Evolutionary conservation across 495 filamentous ascomycete species (phyloP).

Genomic region (Penicillium cinerascens): DNA sequence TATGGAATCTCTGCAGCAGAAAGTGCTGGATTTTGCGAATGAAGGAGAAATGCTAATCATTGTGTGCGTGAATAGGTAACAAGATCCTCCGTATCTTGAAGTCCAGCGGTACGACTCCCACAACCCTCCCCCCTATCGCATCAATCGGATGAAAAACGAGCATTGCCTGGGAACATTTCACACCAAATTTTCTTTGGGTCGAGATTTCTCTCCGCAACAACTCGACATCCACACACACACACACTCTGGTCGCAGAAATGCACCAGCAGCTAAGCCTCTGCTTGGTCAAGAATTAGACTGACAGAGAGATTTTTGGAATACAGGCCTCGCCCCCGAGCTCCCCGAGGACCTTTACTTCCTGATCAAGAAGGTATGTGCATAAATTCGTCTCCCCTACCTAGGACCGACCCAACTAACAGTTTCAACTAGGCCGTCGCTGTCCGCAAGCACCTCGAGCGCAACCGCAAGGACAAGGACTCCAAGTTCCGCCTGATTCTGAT

Average conservation of each 20-base stretch:
- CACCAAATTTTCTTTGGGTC: conserved; percentile 4
- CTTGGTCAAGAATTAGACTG: conserved; percentile 82
- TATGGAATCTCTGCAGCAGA: conserved; percentile 45
- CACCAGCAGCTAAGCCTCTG: conserved; percentile 68
- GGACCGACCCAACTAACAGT: conserved; percentile 1
- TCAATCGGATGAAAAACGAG: conserved; percentile 27
- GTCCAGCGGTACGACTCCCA: conserved; percentile 70
- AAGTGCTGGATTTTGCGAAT: not conserved
- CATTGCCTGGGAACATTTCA: conserved; percentile 10
- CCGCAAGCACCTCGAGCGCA: conserved; percentile 99
- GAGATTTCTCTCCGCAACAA: conserved; percentile 10
- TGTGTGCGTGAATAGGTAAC: conserved; percentile 63
- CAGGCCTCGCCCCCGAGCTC: conserved; percentile 95
- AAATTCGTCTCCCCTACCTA: not conserved
- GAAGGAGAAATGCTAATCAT: conserved; percentile 22
- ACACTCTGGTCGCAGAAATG: conserved; percentile 28
- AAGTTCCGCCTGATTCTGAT: conserved; percentile 99
- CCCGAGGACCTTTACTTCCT: conserved; percentile 98
- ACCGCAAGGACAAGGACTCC: conserved; percentile 99
- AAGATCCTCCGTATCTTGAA: conserved; percentile 99
- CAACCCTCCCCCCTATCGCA: conserved; percentile 16
- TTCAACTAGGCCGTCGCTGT: conserved; percentile 79
- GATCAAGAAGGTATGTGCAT: conserved; percentile 87
- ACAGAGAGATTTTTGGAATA: conserved; percentile 77
- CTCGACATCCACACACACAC: conserved; percentile 7